These are phyloP conservation scores for Daldinia loculata DNA, from an alignment of 495 filamentous ascomycete genomes.

Conservation along the genomic window DNA sequence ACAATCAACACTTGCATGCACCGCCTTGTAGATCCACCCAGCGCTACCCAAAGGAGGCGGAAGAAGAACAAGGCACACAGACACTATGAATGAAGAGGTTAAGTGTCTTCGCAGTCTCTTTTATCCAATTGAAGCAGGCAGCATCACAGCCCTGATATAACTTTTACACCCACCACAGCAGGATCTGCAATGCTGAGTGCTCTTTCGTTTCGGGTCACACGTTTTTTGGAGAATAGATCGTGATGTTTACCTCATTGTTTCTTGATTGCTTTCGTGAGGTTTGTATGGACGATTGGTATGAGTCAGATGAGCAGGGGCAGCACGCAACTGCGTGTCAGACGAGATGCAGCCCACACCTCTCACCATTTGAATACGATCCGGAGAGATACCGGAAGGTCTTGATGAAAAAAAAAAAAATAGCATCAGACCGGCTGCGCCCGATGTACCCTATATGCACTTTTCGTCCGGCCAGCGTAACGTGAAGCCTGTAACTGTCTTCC, in stretches of 20 bases:
- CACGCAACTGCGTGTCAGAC: conserved; percentile 12
- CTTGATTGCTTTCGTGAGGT: not conserved
- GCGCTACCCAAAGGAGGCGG: conserved; percentile 17
- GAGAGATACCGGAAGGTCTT: not conserved
- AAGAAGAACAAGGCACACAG: conserved; percentile 3
- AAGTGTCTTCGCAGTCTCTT: not conserved
- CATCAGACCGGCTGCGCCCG: not conserved
- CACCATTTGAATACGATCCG: conserved; percentile 5
- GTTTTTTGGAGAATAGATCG: not conserved
- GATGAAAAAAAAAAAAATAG: conserved; percentile 8
- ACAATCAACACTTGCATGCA: conserved; percentile 35
- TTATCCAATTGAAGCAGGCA: conserved; percentile 11
- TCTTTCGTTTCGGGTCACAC: conserved; percentile 2
- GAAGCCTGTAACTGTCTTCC: conserved; percentile 85
- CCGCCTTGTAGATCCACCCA: conserved; percentile 32
- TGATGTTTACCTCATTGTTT: conserved; percentile 13
- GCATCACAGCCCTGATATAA: conserved; percentile 30
- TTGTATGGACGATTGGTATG: not conserved
- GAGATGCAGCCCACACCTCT: conserved; percentile 13
- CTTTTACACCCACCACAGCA: conserved; percentile 10
- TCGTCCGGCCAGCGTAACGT: conserved; percentile 63
- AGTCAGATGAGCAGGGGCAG: conserved; percentile 10
- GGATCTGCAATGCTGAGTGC: conserved; percentile 1
- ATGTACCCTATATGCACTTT: conserved; percentile 22
- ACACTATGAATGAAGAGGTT: conserved; percentile 2